phyloP scores from a whole-genome alignment of 75 land plant genomes.

The Larix kaempferi region DNA sequence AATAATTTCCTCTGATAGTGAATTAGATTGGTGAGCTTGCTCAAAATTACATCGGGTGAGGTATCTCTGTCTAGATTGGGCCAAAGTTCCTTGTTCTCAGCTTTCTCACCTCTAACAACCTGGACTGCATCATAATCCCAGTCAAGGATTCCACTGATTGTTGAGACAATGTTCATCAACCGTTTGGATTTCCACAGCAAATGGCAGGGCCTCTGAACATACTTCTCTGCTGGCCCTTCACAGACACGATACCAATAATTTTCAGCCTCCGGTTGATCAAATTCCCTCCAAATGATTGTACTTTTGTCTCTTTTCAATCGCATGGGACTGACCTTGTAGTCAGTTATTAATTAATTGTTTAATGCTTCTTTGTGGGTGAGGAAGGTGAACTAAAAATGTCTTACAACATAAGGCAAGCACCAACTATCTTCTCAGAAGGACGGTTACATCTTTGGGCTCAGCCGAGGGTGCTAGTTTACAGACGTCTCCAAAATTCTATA shows the following conservation, averaged over 20 bases:
- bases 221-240: constrained; percentile 80
- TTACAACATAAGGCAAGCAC: no score
- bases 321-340: constrained; percentile 65
- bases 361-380: no score
- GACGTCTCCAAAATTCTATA: no score
- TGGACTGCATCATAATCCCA: constrained; percentile 96
- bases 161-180: constrained; percentile 82
- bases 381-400: no score
- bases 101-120: constrained; percentile 86
- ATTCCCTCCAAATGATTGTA: constrained; percentile 75
- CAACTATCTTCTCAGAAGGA: no score
- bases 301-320: constrained; percentile 69
- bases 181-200: constrained; percentile 90
- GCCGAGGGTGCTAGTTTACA: no score
- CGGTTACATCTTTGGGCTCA: no score
- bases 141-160: constrained; percentile 78
- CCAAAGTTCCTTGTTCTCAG: constrained; percentile 75
- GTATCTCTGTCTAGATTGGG: constrained; percentile 88
- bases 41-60: constrained; percentile 63
- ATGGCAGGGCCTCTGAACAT: constrained; percentile 83
- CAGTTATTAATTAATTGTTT: no score
- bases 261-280: constrained; percentile 73
- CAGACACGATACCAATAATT: constrained; percentile 98
- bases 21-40: constrained; percentile 47
- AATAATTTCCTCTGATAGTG: constrained; percentile 59